A percentile compares a stretch with the other conserved stretches of the same genome.
Evolutionary conservation across 163 green algal genomes (phyloP).

Genomic region (Picocystis sp.): DNA sequence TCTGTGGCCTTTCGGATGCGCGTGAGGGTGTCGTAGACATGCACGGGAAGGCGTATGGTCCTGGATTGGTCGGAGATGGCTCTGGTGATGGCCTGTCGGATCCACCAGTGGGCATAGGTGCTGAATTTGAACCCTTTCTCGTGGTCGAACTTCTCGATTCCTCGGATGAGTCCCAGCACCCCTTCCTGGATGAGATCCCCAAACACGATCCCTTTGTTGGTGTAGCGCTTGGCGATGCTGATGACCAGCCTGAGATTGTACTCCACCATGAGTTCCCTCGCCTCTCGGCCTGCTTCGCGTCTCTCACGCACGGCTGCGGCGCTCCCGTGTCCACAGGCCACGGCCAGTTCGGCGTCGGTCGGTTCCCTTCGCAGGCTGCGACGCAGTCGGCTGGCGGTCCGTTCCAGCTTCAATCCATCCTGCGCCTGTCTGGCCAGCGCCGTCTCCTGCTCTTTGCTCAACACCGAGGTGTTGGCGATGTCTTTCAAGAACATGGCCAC

Average conservation of each 20-base stretch:
- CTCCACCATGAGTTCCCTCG: conserved; percentile 22
- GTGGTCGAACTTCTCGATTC: conserved; percentile 33
- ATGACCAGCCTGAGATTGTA: conserved; percentile 32
- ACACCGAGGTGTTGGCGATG: too few relatives aligned
- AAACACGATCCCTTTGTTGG: conserved; percentile 18
- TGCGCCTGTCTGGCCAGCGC: too few relatives aligned
- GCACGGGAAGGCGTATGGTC: conserved; percentile 24
- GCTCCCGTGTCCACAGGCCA: too few relatives aligned
- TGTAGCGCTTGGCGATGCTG: conserved; percentile 26
- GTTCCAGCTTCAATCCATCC: too few relatives aligned
- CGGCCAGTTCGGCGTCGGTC: too few relatives aligned
- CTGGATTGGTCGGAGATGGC: conserved; percentile 25
- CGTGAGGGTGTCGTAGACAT: conserved; percentile 16
- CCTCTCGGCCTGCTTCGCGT: conserved; percentile 2
- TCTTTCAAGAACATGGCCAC: too few relatives aligned
- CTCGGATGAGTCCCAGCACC: conserved; percentile 20
- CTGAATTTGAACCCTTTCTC: conserved; percentile 26
- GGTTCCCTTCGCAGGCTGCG: too few relatives aligned
- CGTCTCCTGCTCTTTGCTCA: too few relatives aligned
- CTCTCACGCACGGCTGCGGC: too few relatives aligned
- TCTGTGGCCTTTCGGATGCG: conserved; percentile 10
- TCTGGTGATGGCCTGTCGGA: conserved; percentile 22
- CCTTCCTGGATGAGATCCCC: conserved; percentile 29
- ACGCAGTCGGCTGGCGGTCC: too few relatives aligned
- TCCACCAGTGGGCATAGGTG: conserved; percentile 42